Evolutionary conservation across 306 rosid species (phyloP).

Genomic region (Adenanthera pavonina): DNA sequence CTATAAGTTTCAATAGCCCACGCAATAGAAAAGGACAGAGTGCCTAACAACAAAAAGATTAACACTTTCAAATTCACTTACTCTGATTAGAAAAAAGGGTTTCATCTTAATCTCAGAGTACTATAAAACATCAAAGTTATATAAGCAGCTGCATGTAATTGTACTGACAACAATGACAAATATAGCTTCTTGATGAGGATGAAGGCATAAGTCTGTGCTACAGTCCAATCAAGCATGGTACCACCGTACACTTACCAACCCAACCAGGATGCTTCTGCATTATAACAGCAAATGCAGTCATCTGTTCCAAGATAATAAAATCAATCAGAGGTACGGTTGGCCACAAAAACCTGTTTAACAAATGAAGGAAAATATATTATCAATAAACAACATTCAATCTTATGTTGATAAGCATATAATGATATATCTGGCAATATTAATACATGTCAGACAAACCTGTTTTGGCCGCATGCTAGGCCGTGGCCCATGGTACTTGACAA

Average conservation of each 20-base stretch:
- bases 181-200: too few species aligned
- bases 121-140: not conserved
- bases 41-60: conserved; percentile 3
- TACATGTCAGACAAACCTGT: conserved; percentile 58
- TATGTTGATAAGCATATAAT: not conserved
- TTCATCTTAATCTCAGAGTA: not conserved
- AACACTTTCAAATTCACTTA: not conserved
- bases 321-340: conserved; percentile 98
- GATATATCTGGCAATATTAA: conserved; percentile 20
- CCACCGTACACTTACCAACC: conserved; percentile 78
- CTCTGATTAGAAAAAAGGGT: not conserved
- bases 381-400: conserved; percentile 29
- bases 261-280: conserved; percentile 99
- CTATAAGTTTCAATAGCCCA: not conserved
- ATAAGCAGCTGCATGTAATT: not conserved
- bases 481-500: conserved; percentile 97
- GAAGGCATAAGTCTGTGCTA: not conserved
- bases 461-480: conserved; percentile 90
- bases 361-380: conserved; percentile 32
- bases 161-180: not conserved
- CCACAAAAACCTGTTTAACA: conserved; percentile 84
- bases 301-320: conserved; percentile 94
- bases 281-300: conserved; percentile 98
- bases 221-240: conserved; percentile 18
- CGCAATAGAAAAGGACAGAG: conserved; percentile 3